These are phyloP conservation scores for Sicyos baderoa DNA, from an alignment of 306 rosid species.

Conservation along the genomic window DNA sequence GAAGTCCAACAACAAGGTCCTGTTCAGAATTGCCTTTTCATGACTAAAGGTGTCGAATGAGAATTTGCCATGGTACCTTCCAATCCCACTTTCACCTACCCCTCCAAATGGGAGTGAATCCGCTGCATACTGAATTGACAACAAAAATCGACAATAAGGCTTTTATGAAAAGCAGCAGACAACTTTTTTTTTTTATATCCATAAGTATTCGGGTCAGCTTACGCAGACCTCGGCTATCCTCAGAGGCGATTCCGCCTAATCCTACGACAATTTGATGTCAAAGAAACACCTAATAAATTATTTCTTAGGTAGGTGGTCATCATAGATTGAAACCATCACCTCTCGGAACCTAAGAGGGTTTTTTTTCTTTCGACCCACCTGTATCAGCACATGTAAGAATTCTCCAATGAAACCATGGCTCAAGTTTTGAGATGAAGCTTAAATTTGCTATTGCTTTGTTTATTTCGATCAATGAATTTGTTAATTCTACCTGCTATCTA, in stretches of 20 bases:
- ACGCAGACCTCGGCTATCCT: too few species aligned
- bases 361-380: not conserved
- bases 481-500: not conserved
- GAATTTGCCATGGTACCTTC: constrained; percentile 67
- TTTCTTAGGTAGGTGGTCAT: too few species aligned
- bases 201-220: too few species aligned
- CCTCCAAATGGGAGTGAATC: constrained; percentile 82
- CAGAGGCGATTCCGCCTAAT: too few species aligned
- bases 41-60: constrained; percentile 71
- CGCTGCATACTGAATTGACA: constrained; percentile 38
- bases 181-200: too few species aligned
- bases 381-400: not conserved
- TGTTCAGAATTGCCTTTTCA: constrained; percentile 38
- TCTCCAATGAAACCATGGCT: not conserved
- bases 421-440: not conserved
- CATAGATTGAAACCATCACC: too few species aligned
- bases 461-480: not conserved
- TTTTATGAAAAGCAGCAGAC: not conserved
- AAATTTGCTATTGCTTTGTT: not conserved
- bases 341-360: not conserved
- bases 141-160: not conserved
- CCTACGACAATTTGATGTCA: too few species aligned
- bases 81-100: constrained; percentile 66
- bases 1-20: constrained; percentile 52
- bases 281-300: too few species aligned